Percentiles rank a stretch among this genome's conserved stretches.
These are phyloP conservation scores for Neofusicoccum parvum DNA, from an alignment of 2,329 filamentous ascomycete genomes.

Conservation along the genomic window DNA sequence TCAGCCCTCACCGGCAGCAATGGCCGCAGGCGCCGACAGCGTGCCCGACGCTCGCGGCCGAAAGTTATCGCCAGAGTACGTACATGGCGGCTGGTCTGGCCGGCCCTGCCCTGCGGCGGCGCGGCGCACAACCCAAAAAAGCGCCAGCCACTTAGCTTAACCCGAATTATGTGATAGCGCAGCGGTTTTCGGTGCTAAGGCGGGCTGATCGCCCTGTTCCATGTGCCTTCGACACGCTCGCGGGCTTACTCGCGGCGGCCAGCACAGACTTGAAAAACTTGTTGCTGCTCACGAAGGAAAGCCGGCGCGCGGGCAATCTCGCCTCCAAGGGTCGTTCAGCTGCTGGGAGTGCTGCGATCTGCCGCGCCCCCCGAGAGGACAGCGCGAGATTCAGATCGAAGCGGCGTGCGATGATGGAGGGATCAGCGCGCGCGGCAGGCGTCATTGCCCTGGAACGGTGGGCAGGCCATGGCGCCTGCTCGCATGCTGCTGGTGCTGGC, in stretches of 20 bases:
- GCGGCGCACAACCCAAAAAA: too few relatives aligned
- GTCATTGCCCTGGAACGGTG: neutral
- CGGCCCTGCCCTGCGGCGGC: neutral
- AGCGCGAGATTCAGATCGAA: neutral
- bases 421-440: neutral
- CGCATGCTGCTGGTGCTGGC: neutral
- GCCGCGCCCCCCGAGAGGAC: neutral
- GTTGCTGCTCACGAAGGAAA: neutral
- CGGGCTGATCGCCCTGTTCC: neutral
- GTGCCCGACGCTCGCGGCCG: neutral
- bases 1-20: neutral
- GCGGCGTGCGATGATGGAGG: neutral
- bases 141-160: neutral
- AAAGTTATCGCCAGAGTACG: neutral
- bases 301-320: conserved; percentile 5
- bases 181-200: neutral
- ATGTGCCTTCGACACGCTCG: neutral
- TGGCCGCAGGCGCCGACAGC: neutral
- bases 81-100: neutral
- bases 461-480: neutral
- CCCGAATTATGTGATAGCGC: conserved; percentile 5
- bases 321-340: neutral
- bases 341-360: neutral
- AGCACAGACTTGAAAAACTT: neutral
- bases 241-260: neutral